phyloP scores from a whole-genome alignment of 2,329 filamentous ascomycete genomes.

The Nigrospora osmanthi region DNA sequence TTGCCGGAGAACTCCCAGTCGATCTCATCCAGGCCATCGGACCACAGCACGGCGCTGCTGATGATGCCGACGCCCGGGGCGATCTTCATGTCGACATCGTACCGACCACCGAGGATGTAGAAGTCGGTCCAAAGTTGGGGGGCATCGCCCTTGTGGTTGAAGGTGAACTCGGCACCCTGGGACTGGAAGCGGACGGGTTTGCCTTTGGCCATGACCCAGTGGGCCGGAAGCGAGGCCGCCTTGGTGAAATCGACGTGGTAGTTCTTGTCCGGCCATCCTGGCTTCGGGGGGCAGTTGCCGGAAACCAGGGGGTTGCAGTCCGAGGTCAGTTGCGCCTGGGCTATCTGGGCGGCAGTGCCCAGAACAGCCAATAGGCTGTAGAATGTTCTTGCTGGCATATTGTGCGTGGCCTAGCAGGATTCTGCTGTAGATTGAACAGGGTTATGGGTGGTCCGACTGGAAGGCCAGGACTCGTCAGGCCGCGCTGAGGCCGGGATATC shows the following conservation, averaged over 20 bases:
- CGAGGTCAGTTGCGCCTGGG: slow-evolving; percentile 16
- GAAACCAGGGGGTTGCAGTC: slow-evolving; percentile 20
- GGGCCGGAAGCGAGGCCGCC: too few species aligned
- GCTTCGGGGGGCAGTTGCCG: slow-evolving; percentile 14
- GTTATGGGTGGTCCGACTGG: slow-evolving; percentile 7
- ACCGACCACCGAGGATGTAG: slow-evolving; percentile 21
- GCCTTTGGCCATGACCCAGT: too few species aligned
- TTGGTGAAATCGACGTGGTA: too few species aligned
- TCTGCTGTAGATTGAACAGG: slow-evolving; percentile 9
- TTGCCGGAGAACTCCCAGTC: slow-evolving; percentile 24
- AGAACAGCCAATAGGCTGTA: slow-evolving; percentile 13
- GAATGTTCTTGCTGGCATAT: slow-evolving; percentile 15
- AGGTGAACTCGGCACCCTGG: too few species aligned
- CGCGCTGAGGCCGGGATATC: slow-evolving; percentile 11
- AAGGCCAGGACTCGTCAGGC: neutral
- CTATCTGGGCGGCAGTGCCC: slow-evolving; percentile 13
- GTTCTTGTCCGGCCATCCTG: too few species aligned
- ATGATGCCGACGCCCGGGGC: slow-evolving; percentile 20
- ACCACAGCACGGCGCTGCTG: slow-evolving; percentile 18
- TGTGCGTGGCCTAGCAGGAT: slow-evolving; percentile 9
- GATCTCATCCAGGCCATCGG: slow-evolving; percentile 22
- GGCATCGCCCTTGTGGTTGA: too few species aligned
- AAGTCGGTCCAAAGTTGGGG: slow-evolving; percentile 23
- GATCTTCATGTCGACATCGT: slow-evolving; percentile 22
- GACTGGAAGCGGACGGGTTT: too few species aligned